Evolutionary conservation across 805 yeast genomes (phyloP).

Genomic region (Pichia manshurica): DNA sequence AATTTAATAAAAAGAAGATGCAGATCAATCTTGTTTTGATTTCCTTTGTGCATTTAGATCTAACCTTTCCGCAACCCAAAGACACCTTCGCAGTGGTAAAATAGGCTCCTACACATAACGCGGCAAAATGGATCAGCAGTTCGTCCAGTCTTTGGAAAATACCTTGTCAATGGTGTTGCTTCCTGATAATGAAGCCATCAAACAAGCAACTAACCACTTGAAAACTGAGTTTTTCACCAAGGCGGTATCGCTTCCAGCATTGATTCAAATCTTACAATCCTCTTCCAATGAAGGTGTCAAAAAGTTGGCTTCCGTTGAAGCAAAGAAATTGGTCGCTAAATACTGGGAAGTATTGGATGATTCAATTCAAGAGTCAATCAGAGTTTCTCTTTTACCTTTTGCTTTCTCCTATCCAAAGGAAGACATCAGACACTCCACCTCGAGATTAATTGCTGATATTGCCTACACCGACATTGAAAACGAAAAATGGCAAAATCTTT

Average conservation of each 20-base stretch:
- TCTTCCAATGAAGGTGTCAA: constrained; percentile 66
- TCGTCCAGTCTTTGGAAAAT: constrained; percentile 64
- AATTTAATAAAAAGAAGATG: too few species aligned
- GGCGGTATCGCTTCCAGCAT: constrained; percentile 69
- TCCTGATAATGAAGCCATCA: constrained; percentile 77
- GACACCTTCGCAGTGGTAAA: neutral
- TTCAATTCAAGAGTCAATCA: constrained; percentile 51
- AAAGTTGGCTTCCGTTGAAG: constrained; percentile 95
- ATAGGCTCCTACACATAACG: too few species aligned
- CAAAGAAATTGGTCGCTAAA: constrained; percentile 69
- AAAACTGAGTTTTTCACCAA: constrained; percentile 68
- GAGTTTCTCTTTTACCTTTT: constrained; percentile 59
- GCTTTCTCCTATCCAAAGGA: constrained; percentile 59
- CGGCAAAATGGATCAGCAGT: constrained; percentile 59
- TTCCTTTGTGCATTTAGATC: too few species aligned
- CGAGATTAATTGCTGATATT: constrained; percentile 84
- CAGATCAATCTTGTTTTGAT: too few species aligned
- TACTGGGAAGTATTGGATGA: constrained; percentile 61
- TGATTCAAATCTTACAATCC: constrained; percentile 73
- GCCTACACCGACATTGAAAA: constrained; percentile 66
- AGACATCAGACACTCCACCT: constrained; percentile 78
- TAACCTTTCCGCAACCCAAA: too few species aligned
- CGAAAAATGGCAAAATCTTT: constrained; percentile 68
- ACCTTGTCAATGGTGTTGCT: constrained; percentile 72
- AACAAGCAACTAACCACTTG: constrained; percentile 72